Percentiles rank a stretch among this genome's conserved stretches.
These are phyloP conservation scores for Exophiala xenobiotica DNA, from an alignment of 2,329 filamentous ascomycete genomes.

Conservation along the genomic window DNA sequence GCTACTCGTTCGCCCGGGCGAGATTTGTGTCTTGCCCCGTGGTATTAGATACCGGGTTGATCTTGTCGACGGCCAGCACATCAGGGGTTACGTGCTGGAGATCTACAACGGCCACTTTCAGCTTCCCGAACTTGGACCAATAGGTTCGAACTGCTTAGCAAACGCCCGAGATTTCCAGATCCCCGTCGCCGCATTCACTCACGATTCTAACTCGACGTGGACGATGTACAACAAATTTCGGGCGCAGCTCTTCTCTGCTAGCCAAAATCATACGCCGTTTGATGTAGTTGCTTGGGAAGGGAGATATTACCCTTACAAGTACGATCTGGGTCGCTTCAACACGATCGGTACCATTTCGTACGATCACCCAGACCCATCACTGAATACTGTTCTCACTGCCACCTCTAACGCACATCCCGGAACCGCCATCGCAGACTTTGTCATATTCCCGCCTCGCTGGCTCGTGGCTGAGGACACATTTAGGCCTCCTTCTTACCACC, in stretches of 20 bases:
- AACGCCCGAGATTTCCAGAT: constrained; percentile 73
- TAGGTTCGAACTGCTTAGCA: constrained; percentile 70
- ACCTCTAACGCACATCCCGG: constrained; percentile 31
- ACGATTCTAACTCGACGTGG: constrained; percentile 48
- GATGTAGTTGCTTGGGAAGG: constrained; percentile 80
- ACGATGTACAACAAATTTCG: constrained; percentile 64
- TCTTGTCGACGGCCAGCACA: constrained; percentile 57
- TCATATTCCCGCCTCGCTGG: constrained; percentile 66
- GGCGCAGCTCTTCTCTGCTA: constrained; percentile 63
- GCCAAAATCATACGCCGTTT: constrained; percentile 69
- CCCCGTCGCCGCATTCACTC: constrained; percentile 67
- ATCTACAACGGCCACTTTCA: constrained; percentile 69
- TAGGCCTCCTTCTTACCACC: constrained; percentile 62
- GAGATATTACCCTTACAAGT: constrained; percentile 77
- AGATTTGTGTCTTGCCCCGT: constrained; percentile 73
- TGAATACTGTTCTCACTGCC: constrained; percentile 67
- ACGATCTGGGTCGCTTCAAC: constrained; percentile 74
- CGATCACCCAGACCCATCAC: constrained; percentile 75
- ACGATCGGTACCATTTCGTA: constrained; percentile 69
- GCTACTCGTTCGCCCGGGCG: constrained; percentile 70
- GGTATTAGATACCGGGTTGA: constrained; percentile 71
- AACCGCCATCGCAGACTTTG: constrained; percentile 63
- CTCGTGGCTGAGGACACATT: constrained; percentile 62
- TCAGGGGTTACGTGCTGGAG: constrained; percentile 72
- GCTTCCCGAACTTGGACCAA: constrained; percentile 70